Conservation (phyloP, 768 basidiomycete species). For the Mycena chlorophos region DNA sequence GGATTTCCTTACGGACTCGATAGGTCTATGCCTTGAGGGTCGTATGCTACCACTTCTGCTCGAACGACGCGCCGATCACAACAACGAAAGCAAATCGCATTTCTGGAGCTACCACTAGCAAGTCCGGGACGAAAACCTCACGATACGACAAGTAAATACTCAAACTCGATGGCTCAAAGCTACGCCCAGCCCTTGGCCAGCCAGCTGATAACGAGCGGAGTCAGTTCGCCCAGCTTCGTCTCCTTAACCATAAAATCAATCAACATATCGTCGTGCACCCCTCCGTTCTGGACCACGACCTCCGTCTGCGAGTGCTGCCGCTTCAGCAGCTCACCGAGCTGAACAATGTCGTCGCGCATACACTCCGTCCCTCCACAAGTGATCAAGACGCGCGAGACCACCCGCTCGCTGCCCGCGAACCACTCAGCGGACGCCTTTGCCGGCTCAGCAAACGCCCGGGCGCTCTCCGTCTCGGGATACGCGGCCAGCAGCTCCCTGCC, state of each 20-base stretch:
- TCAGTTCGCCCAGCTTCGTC: no score
- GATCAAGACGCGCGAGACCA: constrained; percentile 29
- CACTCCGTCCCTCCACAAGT: constrained; percentile 31
- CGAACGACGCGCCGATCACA: no score
- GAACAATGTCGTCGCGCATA: constrained; percentile 29
- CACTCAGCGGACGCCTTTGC: constrained; percentile 28
- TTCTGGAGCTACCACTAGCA: no score
- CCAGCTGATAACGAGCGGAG: no score
- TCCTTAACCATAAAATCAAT: constrained; percentile 15
- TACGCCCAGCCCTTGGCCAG: no score
- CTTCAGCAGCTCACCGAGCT: constrained; percentile 20
- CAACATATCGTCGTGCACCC: constrained; percentile 16
- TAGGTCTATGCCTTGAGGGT: no score
- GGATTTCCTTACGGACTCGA: no score
- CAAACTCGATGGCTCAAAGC: no score
- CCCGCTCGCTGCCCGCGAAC: constrained; percentile 28
- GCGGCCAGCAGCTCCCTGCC: constrained; percentile 17
- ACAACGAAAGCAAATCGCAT: no score
- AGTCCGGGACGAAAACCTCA: no score
- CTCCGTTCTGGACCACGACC: constrained; percentile 16
- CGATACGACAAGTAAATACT: no score
- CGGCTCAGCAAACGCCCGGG: constrained; percentile 30
- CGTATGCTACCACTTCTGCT: no score
- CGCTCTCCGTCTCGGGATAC: constrained; percentile 16
- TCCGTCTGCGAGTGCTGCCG: constrained; percentile 9